Conservation (phyloP, 805 yeast genomes). For the Dipodascopsis uninucleata region DNA sequence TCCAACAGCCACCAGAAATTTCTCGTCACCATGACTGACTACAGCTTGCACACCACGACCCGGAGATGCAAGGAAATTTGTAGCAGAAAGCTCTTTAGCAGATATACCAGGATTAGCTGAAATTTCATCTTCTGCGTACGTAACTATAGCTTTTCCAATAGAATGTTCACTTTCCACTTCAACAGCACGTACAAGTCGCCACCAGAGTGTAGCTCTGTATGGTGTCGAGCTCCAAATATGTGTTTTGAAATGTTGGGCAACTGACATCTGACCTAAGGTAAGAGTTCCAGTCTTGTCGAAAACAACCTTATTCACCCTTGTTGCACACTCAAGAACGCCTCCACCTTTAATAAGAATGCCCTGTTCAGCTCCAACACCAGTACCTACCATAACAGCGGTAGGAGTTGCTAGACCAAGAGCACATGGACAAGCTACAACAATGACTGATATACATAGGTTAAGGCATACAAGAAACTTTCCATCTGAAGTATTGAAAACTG, state of each 20-base stretch:
- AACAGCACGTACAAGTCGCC: slow-evolving; percentile 54
- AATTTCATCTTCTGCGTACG: slow-evolving; percentile 33
- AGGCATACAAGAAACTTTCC: slow-evolving; percentile 66
- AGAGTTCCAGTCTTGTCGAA: slow-evolving; percentile 97
- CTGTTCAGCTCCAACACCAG: slow-evolving; percentile 88
- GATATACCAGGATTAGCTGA: neutral
- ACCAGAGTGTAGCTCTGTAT: slow-evolving; percentile 36
- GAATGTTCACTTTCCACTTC: slow-evolving; percentile 86
- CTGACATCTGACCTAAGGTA: slow-evolving; percentile 76
- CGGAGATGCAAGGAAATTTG: slow-evolving; percentile 31
- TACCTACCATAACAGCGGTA: slow-evolving; percentile 98
- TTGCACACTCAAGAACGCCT: slow-evolving; percentile 73
- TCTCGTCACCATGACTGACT: slow-evolving; percentile 21
- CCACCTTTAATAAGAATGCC: slow-evolving; percentile 95
- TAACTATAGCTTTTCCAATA: slow-evolving; percentile 65
- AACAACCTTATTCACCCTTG: slow-evolving; percentile 58
- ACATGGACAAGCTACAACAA: slow-evolving; percentile 98
- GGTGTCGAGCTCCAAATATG: slow-evolving; percentile 15
- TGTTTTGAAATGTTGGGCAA: slow-evolving; percentile 28
- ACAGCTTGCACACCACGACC: slow-evolving; percentile 38
- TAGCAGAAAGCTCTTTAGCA: slow-evolving; percentile 10
- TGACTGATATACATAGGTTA: slow-evolving; percentile 80
- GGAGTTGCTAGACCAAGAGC: slow-evolving; percentile 97
- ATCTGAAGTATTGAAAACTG: slow-evolving; percentile 42
- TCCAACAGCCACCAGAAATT: slow-evolving; percentile 51